Percentiles rank a stretch among this genome's conserved stretches.
phyloP scores from a whole-genome alignment of 2,329 filamentous ascomycete species.

The Colletotrichum euphorbiae region DNA sequence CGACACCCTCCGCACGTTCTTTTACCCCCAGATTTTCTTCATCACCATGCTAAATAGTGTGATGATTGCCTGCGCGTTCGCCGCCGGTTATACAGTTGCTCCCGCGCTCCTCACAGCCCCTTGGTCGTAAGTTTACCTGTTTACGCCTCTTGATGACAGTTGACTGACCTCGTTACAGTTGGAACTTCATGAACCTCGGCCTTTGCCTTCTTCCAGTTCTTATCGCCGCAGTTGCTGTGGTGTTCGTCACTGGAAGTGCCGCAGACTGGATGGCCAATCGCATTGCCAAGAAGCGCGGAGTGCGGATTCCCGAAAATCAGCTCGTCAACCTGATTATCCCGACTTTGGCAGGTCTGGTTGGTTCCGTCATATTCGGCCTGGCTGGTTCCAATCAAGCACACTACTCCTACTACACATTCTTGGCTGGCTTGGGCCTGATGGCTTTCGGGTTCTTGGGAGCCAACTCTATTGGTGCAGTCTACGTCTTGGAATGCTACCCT shows the following conservation, averaged over 20 bases:
- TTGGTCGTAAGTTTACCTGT: constrained; percentile 24
- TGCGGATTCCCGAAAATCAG: constrained; percentile 49
- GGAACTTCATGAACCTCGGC: constrained; percentile 45
- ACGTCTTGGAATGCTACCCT: constrained; percentile 49
- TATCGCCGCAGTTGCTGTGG: constrained; percentile 49
- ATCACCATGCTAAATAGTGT: constrained; percentile 46
- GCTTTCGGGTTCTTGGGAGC: constrained; percentile 45
- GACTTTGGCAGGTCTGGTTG: constrained; percentile 44
- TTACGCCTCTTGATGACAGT: rapidly evolving
- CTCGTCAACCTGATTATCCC: constrained; percentile 48
- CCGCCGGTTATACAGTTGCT: constrained; percentile 43
- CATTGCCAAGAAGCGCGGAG: constrained; percentile 44
- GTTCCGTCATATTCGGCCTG: constrained; percentile 48
- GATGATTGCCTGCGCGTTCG: constrained; percentile 47
- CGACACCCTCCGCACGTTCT: constrained; percentile 47
- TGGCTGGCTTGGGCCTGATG: constrained; percentile 45
- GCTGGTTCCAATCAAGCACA: constrained; percentile 43
- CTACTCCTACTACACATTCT: constrained; percentile 44
- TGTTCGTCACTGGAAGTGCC: constrained; percentile 45
- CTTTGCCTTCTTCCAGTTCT: constrained; percentile 45
- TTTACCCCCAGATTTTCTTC: constrained; percentile 51
- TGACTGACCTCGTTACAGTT: constrained; percentile 38
- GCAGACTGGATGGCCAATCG: constrained; percentile 47
- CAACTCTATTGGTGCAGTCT: constrained; percentile 47
- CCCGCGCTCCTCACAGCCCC: constrained; percentile 32